A percentile compares a stretch with the other conserved stretches of the same genome.
Evolutionary conservation across 148 eudicot genomes (phyloP).

Genomic region (Tetragonia tetragonoides): DNA sequence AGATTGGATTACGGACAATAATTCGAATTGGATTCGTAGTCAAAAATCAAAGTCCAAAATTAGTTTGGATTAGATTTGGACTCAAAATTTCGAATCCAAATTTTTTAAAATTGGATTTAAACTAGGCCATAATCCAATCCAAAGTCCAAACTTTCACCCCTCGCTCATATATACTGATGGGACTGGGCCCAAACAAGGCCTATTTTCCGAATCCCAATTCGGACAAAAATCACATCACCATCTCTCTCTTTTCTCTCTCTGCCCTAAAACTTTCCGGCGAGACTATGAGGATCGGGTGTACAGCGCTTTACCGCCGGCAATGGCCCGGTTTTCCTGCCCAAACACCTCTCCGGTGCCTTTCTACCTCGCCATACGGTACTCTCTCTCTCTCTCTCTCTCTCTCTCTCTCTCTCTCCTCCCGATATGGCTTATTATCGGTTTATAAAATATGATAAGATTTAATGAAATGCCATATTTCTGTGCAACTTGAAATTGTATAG

Average conservation of each 20-base stretch:
- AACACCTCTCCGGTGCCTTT: neutral
- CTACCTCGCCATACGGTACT: slow-evolving; percentile 22
- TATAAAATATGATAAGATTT: no score
- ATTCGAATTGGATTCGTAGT: no score
- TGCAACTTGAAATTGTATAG: neutral
- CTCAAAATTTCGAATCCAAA: no score
- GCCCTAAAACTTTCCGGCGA: neutral
- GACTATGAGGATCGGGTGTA: slow-evolving; percentile 20
- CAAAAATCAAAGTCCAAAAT: no score
- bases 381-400: no score
- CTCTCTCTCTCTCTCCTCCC: neutral
- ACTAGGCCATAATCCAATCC: no score
- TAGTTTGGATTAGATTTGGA: no score
- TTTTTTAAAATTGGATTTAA: no score
- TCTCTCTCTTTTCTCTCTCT: neutral
- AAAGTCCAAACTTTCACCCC: no score
- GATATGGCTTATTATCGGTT: neutral
- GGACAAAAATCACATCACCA: neutral
- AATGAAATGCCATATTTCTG: neutral
- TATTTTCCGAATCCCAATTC: neutral
- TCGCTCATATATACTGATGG: neutral
- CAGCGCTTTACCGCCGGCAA: neutral
- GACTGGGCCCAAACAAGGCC: slow-evolving; percentile 5
- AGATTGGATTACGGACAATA: no score
- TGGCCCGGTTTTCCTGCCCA: neutral